Percentiles rank a stretch among this genome's conserved stretches.
phyloP scores from a whole-genome alignment of 2,329 filamentous ascomycete species.

The Beauveria australis region DNA sequence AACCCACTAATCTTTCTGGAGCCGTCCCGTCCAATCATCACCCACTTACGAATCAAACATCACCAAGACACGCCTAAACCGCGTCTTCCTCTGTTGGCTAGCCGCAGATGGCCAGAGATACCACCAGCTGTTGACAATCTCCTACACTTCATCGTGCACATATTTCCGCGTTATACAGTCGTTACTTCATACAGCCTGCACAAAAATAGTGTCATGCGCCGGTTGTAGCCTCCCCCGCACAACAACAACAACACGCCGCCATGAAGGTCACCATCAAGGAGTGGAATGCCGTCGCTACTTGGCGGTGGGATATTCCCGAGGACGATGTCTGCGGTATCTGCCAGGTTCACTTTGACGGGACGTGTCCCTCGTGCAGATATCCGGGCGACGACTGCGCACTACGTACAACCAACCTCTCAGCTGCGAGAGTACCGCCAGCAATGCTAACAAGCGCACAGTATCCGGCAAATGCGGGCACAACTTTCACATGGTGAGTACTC shows the following conservation, averaged over 20 bases:
- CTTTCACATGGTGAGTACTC: conserved; percentile 76
- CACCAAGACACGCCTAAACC: neutral
- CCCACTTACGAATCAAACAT: neutral
- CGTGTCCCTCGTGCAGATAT: conserved; percentile 96
- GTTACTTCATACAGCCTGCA: too few relatives aligned
- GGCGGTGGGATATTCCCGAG: conserved; percentile 95
- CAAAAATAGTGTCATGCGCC: neutral
- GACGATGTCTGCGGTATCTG: conserved; percentile 98
- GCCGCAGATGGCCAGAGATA: neutral
- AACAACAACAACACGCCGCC: conserved; percentile 11
- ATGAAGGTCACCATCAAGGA: conserved; percentile 96
- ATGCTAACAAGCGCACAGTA: conserved; percentile 44
- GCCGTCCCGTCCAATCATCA: neutral
- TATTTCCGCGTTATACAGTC: neutral
- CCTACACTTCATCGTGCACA: neutral
- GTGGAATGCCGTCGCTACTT: conserved; percentile 91
- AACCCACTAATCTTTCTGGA: neutral
- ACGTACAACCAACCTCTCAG: conserved; percentile 44
- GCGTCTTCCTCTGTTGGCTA: neutral
- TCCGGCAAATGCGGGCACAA: conserved; percentile 95
- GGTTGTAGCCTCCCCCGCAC: neutral
- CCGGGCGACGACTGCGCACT: conserved; percentile 93
- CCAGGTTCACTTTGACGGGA: conserved; percentile 94
- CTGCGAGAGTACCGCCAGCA: neutral
- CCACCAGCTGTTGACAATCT: neutral